A percentile compares a stretch with the other conserved stretches of the same genome.
Conservation (phyloP, 768 basidiomycete genomes). For the Tylopilus vinaceipallidus region DNA sequence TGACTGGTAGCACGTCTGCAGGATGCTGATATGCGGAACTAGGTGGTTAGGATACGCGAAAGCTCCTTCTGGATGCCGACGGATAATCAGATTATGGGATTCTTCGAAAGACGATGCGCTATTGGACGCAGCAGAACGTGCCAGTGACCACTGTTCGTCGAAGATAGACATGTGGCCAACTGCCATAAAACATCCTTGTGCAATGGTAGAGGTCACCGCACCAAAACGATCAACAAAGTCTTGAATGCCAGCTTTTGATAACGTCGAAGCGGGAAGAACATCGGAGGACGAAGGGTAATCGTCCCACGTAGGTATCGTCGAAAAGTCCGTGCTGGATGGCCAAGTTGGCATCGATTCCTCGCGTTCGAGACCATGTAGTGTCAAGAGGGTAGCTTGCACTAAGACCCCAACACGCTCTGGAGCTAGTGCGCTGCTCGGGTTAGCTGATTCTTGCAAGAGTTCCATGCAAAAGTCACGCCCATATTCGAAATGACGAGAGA, state of each 20-base stretch:
- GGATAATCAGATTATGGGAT: conserved; percentile 60
- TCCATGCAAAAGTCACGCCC: conserved; percentile 81
- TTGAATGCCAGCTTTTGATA: conserved; percentile 64
- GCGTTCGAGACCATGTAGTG: conserved; percentile 67
- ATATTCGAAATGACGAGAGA: conserved; percentile 81
- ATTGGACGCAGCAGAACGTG: conserved; percentile 39
- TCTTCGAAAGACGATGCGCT: conserved; percentile 62
- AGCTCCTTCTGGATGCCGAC: conserved; percentile 61
- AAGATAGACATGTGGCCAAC: conserved; percentile 79
- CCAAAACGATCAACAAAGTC: conserved; percentile 71
- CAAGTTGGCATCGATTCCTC: conserved; percentile 71
- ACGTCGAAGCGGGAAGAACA: conserved; percentile 50
- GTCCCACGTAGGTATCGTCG: conserved; percentile 44
- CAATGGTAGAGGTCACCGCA: conserved; percentile 54
- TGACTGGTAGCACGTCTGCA: conserved; percentile 76
- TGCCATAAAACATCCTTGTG: conserved; percentile 55
- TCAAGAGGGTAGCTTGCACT: conserved; percentile 73
- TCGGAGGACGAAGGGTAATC: conserved; percentile 75
- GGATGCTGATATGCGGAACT: conserved; percentile 62
- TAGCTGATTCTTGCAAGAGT: conserved; percentile 67
- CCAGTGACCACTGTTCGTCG: conserved; percentile 78
- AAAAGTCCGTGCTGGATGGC: conserved; percentile 76
- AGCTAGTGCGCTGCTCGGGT: conserved; percentile 47
- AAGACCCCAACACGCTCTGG: conserved; percentile 76
- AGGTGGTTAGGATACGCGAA: conserved; percentile 66